These are phyloP conservation scores for Camelina hispida DNA, from an alignment of 345 rosid species.

Conservation along the genomic window DNA sequence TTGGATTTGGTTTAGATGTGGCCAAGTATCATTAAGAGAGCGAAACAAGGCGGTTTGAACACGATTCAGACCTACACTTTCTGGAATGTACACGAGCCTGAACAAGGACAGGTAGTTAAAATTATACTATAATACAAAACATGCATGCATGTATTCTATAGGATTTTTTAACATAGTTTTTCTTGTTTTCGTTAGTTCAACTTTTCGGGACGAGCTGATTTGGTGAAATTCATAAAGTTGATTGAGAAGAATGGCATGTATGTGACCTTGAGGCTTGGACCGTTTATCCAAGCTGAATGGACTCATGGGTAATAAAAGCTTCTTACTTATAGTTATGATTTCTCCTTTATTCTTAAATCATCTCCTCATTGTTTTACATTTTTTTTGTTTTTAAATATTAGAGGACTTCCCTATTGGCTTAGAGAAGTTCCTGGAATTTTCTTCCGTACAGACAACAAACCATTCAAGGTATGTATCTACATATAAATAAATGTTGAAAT, in stretches of 20 bases:
- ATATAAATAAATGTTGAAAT: constrained; percentile 50
- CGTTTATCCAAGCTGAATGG: constrained; percentile 98
- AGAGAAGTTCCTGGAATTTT: constrained; percentile 67
- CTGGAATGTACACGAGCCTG: constrained; percentile 73
- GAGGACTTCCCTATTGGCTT: constrained; percentile 90
- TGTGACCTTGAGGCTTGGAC: constrained; percentile 77
- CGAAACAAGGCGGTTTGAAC: constrained; percentile 66
- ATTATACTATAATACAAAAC: not conserved
- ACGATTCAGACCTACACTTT: constrained; percentile 73
- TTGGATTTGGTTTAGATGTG: constrained; percentile 43
- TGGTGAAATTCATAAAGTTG: constrained; percentile 79
- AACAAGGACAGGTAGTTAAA: constrained; percentile 41
- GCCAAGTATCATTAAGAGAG: constrained; percentile 46
- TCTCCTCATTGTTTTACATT: not conserved
- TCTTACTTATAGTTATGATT: not conserved
- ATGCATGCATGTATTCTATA: not conserved
- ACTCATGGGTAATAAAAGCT: constrained; percentile 72
- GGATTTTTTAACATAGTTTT: not conserved
- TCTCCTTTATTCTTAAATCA: not conserved
- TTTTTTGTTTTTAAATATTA: constrained; percentile 6
- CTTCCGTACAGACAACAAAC: constrained; percentile 72
- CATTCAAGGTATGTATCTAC: constrained; percentile 61
- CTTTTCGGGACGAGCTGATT: constrained; percentile 72
- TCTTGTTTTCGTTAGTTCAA: constrained; percentile 49
- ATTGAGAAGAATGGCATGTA: constrained; percentile 63